These are phyloP conservation scores for Fusarium circinatum DNA, from an alignment of 2,329 filamentous ascomycete genomes.

Conservation along the genomic window DNA sequence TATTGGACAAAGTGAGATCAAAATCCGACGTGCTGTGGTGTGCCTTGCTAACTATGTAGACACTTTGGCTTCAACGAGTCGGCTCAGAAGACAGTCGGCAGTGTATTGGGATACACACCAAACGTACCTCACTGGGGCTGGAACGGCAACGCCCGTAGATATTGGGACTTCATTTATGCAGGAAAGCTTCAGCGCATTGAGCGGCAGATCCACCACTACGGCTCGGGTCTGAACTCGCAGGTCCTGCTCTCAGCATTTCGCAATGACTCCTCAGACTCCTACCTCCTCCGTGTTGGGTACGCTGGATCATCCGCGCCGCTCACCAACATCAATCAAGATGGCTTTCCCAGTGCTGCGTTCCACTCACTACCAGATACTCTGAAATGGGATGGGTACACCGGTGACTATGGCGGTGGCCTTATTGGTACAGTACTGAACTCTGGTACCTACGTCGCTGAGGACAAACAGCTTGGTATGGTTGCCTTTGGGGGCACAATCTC, in stretches of 20 bases:
- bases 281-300: constrained; percentile 64
- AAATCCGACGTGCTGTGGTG: rapidly evolving
- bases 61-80: constrained; percentile 62
- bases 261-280: constrained; percentile 55
- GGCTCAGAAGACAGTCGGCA: constrained; percentile 60
- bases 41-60: constrained; percentile 30
- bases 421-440: constrained; percentile 62
- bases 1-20: constrained; percentile 61
- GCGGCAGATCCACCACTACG: constrained; percentile 66
- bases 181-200: constrained; percentile 56
- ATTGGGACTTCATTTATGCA: constrained; percentile 67
- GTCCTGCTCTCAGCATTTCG: constrained; percentile 64
- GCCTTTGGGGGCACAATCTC: constrained; percentile 60
- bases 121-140: constrained; percentile 70
- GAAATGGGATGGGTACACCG: constrained; percentile 65
- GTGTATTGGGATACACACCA: constrained; percentile 66
- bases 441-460: constrained; percentile 60
- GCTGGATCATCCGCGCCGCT: constrained; percentile 63
- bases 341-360: constrained; percentile 65
- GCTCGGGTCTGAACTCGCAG: constrained; percentile 66
- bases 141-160: constrained; percentile 69
- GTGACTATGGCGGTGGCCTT: constrained; percentile 67
- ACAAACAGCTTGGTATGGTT: constrained; percentile 57
- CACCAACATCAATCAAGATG: constrained; percentile 65
- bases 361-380: constrained; percentile 67